Evolutionary conservation across 2,329 filamentous ascomycete species (phyloP).

Genomic region (Penicillium hesseltinei): DNA sequence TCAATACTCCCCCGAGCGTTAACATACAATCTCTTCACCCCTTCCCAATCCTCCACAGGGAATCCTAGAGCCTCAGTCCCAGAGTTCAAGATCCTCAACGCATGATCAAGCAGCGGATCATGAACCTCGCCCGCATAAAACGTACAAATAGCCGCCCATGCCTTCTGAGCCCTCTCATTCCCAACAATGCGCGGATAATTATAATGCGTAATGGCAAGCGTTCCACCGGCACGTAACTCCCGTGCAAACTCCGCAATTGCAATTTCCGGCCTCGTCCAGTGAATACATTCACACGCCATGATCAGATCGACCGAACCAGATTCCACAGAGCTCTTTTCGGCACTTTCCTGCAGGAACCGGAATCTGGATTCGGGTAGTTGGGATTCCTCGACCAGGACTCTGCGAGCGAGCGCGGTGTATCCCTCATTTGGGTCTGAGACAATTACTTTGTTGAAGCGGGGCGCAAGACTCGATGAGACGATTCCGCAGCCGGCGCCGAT

Average conservation of each 20-base stretch:
- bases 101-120: constrained; percentile 6
- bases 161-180: constrained; percentile 3
- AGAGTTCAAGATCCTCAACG: constrained; percentile 3
- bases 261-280: constrained; percentile 2
- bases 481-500: constrained; percentile 8
- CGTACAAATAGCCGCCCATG: background rate
- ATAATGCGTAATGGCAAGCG: constrained; percentile 6
- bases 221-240: background rate
- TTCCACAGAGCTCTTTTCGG: constrained; percentile 1
- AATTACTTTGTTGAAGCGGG: constrained; percentile 1
- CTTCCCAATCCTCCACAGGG: background rate
- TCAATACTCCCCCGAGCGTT: constrained; percentile 2
- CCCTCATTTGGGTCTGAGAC: constrained; percentile 7
- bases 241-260: constrained; percentile 3
- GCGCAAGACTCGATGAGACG: background rate
- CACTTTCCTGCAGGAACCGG: constrained; percentile 1
- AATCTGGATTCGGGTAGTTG: background rate
- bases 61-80: background rate
- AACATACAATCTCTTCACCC: constrained; percentile 1
- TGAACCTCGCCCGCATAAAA: background rate
- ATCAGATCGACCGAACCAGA: background rate
- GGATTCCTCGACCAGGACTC: background rate
- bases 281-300: constrained; percentile 7
- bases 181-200: constrained; percentile 2
- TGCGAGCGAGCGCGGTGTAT: constrained; percentile 2